Percentiles rank a stretch among this genome's conserved stretches.
Conservation (phyloP, 768 basidiomycete genomes). For the Trametes meyenii region DNA sequence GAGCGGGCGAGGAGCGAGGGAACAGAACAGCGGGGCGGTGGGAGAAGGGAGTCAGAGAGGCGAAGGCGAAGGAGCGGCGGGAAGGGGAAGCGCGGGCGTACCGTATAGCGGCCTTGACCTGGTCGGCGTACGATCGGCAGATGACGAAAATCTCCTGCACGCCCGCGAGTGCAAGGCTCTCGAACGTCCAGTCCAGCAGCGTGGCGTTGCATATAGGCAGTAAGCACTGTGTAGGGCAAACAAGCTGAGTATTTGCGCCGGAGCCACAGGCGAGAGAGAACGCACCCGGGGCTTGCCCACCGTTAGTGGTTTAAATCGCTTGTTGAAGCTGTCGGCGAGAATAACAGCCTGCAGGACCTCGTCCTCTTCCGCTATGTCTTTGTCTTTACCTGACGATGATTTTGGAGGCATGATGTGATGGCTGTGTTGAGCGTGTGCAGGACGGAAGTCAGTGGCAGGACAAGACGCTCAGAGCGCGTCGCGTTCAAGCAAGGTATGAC, state of each 20-base stretch:
- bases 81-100: conserved; percentile 40
- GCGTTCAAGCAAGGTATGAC: conserved; percentile 8
- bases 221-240: conserved; percentile 62
- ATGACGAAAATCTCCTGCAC: conserved; percentile 97
- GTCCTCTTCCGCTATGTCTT: conserved; percentile 69
- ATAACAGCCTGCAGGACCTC: conserved; percentile 93
- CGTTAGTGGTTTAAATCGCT: conserved; percentile 89
- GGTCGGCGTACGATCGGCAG: conserved; percentile 87
- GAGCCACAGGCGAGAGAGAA: conserved; percentile 6
- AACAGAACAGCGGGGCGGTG: conserved; percentile 1
- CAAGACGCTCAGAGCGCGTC: background rate
- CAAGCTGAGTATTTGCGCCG: conserved; percentile 16
- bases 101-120: conserved; percentile 85
- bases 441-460: background rate
- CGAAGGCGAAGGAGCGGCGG: conserved; percentile 4
- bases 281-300: conserved; percentile 83
- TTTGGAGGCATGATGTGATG: conserved; percentile 64
- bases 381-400: conserved; percentile 58
- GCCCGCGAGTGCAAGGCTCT: conserved; percentile 90
- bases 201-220: conserved; percentile 94
- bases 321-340: conserved; percentile 96
- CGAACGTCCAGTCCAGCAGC: conserved; percentile 94
- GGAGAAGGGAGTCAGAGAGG: background rate
- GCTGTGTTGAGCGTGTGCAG: background rate
- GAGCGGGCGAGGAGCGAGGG: background rate